These are phyloP conservation scores for Trypanosoma platydactyli DNA, from an alignment of 208 protist genomes.

Conservation along the genomic window DNA sequence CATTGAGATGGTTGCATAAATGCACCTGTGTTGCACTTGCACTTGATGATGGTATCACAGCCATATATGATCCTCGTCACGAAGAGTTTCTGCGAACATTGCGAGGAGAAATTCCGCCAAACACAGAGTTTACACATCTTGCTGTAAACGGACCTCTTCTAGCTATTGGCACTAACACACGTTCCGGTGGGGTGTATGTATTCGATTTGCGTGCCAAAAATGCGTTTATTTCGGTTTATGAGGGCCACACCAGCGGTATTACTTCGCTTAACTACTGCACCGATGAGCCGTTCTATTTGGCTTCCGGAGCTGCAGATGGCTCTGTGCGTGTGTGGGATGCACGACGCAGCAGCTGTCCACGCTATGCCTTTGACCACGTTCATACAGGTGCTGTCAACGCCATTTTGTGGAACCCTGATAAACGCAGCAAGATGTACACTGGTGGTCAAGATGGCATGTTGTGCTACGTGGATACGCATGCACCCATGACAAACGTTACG, in stretches of 20 bases:
- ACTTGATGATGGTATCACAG: constrained; percentile 53
- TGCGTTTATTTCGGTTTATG: constrained; percentile 59
- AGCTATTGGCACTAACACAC: constrained; percentile 50
- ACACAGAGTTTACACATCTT: constrained; percentile 47
- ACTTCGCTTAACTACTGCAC: constrained; percentile 70
- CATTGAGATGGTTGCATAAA: constrained; percentile 78
- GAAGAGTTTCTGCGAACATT: constrained; percentile 68
- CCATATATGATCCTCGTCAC: constrained; percentile 69
- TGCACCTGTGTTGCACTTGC: constrained; percentile 72
- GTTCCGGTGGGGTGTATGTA: constrained; percentile 40
- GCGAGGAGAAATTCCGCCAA: constrained; percentile 35
- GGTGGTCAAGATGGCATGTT: constrained; percentile 74
- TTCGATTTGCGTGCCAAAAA: constrained; percentile 80
- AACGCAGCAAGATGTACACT: constrained; percentile 73
- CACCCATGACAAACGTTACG: constrained; percentile 28
- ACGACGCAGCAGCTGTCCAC: constrained; percentile 45
- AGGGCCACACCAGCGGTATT: constrained; percentile 51
- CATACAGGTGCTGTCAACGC: constrained; percentile 59
- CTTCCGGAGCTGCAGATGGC: constrained; percentile 62
- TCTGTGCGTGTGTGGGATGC: constrained; percentile 76
- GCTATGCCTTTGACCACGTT: constrained; percentile 68
- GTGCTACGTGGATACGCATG: constrained; percentile 75
- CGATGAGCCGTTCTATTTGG: constrained; percentile 81
- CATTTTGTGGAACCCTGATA: constrained; percentile 68
- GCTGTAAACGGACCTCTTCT: constrained; percentile 74